Base-by-base conservation (phyloP, 2,329 filamentous ascomycete species). In the Colletotrichum aenigma region DNA sequence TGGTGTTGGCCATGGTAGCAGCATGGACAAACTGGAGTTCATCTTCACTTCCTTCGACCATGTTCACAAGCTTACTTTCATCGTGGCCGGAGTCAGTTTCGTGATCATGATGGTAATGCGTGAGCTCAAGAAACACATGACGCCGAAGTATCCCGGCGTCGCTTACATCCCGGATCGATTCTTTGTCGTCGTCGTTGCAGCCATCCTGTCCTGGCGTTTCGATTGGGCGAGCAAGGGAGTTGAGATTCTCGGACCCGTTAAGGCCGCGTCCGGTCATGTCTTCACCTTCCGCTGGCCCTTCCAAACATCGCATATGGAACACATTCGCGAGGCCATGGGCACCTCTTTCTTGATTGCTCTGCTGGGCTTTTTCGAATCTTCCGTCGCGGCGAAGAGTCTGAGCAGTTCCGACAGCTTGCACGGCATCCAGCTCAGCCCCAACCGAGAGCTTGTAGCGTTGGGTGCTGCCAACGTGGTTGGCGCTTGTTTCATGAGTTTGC, bases 361-460 rank as follows among this genome's bases (percentile, higher is more conserved):
- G 28, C 92, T 99, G 0, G 97, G 97, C n/a, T 99, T 99, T 85
- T 99, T 99, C 80, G 97, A 99, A 84, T 98, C 95, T 4, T 98
- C 96, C 0, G 96, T 99, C 15, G 97, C 97, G 2, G 97, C 97
- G 43, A 98, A 98, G 85, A 96, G 95, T 77, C 87, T 99, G 4
- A 94, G 94, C 8, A 91, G 91, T 56, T 88, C 88, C 66, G 91
- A 93, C 77, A 91, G 91, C 12, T 93, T 98, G 36, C 91, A 94
- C 75, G 94, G 93, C 36, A 95, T 98, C 82, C 91, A 94, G 68
- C 88, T 98, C 56, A 98, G 96, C 82, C 92, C 97, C 2, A 99
- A 99, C 82, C 91, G 97, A 64, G 97, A 99, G 83, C 92, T 99
- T 78, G 95, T 98, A 66, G 96, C 97, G 0, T 88, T 99, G 1